phyloP scores from a whole-genome alignment of 495 filamentous ascomycete species.

The Xylaria venustula region DNA sequence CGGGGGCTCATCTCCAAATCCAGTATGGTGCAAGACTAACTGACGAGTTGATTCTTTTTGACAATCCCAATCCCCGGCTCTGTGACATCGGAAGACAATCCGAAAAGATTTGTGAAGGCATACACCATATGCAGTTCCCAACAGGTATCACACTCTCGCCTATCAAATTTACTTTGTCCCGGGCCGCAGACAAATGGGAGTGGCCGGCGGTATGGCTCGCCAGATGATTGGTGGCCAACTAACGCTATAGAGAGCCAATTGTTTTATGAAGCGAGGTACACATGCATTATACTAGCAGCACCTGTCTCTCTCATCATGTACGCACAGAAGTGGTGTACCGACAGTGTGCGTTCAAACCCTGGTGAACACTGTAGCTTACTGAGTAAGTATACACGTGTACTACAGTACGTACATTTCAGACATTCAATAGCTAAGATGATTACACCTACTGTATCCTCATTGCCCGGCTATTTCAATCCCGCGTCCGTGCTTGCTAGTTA shows the following conservation, averaged over 20 bases:
- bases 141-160: constrained; percentile 1
- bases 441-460: neutral
- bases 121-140: neutral
- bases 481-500: neutral
- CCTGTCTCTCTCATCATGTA: neutral
- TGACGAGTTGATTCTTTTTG: neutral
- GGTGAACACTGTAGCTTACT: neutral
- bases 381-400: too few relatives aligned
- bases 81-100: neutral
- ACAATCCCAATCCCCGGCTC: too few relatives aligned
- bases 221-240: neutral
- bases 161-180: neutral
- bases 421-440: too few relatives aligned
- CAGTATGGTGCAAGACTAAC: neutral
- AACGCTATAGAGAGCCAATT: neutral
- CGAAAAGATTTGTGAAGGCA: neutral
- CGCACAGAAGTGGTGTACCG: too few relatives aligned
- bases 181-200: neutral
- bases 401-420: too few relatives aligned
- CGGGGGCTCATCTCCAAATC: constrained; percentile 6
- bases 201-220: neutral
- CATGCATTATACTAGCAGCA: neutral
- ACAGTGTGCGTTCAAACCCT: too few relatives aligned
- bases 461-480: neutral
- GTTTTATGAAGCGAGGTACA: neutral